Evolutionary conservation across 1,284 basidiomycete species (phyloP).

Genomic region (Sparassis latifolia): DNA sequence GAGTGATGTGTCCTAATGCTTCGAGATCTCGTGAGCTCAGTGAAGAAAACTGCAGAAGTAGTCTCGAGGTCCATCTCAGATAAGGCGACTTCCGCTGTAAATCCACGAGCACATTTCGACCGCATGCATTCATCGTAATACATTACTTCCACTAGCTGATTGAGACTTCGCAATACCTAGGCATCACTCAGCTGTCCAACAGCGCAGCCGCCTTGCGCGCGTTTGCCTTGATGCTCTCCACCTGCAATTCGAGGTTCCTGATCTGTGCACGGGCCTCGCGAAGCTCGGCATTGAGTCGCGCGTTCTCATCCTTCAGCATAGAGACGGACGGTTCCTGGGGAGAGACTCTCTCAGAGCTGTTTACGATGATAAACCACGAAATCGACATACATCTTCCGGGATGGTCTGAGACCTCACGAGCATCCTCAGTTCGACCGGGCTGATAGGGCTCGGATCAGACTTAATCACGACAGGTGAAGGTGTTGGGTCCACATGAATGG

Average conservation of each 20-base stretch:
- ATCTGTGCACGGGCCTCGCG: conserved; percentile 76
- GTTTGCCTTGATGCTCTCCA: conserved; percentile 71
- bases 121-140: neutral
- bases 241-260: conserved; percentile 73
- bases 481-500: conserved; percentile 10
- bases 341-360: neutral
- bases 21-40: no score
- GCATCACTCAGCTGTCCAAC: conserved; percentile 17
- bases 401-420: conserved; percentile 12
- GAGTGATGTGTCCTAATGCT: no score
- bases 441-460: conserved; percentile 24
- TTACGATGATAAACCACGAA: neutral
- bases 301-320: conserved; percentile 51
- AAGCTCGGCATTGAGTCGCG: conserved; percentile 53
- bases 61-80: no score
- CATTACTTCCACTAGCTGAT: neutral
- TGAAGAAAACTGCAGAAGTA: no score
- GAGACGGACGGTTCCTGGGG: conserved; percentile 15
- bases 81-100: no score
- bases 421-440: conserved; percentile 18
- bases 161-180: neutral
- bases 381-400: conserved; percentile 13
- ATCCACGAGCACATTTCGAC: no score
- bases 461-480: conserved; percentile 23
- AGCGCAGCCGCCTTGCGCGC: conserved; percentile 55